Evolutionary conservation across 2,329 filamentous ascomycete genomes (phyloP), one percentile per base, ranked within the genome.

Genomic region (Aspergillus sp.): DNA sequence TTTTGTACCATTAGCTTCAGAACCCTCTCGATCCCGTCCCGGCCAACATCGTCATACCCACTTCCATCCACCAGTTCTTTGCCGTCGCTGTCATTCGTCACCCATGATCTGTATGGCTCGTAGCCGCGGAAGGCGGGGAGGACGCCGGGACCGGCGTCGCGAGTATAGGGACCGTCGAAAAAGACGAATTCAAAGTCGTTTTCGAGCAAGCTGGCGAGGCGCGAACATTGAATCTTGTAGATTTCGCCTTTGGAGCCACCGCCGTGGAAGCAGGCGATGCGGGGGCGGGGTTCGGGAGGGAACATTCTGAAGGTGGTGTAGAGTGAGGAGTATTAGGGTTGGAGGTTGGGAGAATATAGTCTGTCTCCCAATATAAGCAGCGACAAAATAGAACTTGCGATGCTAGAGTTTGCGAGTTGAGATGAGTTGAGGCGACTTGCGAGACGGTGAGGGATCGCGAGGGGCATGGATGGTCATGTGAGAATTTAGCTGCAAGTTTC

Each of bases 231-330:
- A 23, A 66, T 32, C 7, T 61, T 30, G 60, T 62, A 68, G 58
- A 69, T 65, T 10, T 59, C 15, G 45, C 58, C 55, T 19, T 57
- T 63, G 28, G 66, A 67, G 55, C 67, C 67, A 25, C 63, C 61
- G 52, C 67, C 67, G 61, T 69, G 67, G 57, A 69, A 69, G 43
- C 66, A 67, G 43, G 67, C 67, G 38, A 69, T 69, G 30, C 65
- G 65, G 36, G 63, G 65, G 45, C 60, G 61, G 23, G 47, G 8
- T 43, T 19, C n/a, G 57, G 32, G 1, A 55, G 32, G 41, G 55
- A 36, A 36, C 32, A 36, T 28, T 23, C n/a, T 52, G 19, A 43
- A 17, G 43, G 15, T 25, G 55, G 15, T 36, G 39, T 41, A 15
- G n/a, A 28, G n/a, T 15, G 45, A 17, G 52, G 36, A n/a, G 12